Evolutionary conservation across 192 early-diverging fungal species (phyloP).

Genomic region (Coemansia brasiliensis): DNA sequence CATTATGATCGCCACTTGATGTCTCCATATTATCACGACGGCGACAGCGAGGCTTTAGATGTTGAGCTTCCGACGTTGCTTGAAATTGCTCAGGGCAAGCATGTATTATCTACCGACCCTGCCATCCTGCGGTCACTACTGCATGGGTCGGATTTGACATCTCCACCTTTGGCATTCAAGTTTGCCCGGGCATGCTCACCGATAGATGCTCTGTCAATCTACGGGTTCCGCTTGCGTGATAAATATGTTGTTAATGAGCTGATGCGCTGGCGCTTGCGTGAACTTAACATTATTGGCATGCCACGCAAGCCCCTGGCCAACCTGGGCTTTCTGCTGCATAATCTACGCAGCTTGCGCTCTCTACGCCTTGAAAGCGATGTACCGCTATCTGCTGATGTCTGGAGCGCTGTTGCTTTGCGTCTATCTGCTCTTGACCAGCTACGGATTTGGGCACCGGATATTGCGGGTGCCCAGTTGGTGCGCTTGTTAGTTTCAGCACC

Average conservation of each 20-base stretch:
- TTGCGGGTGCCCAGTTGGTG: constrained; percentile 22
- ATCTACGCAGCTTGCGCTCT: constrained; percentile 27
- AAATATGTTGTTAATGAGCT: constrained; percentile 43
- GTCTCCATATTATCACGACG: constrained; percentile 19
- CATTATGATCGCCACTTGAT: constrained; percentile 45
- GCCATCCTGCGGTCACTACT: constrained; percentile 36
- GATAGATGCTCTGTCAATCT: constrained; percentile 42
- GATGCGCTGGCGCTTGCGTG: constrained; percentile 50
- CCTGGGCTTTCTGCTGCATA: constrained; percentile 33
- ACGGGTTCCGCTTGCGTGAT: constrained; percentile 47
- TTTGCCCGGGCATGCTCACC: constrained; percentile 48
- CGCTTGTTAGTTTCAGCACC: constrained; percentile 11
- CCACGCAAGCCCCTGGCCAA: constrained; percentile 44
- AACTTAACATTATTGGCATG: constrained; percentile 45
- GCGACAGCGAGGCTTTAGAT: constrained; percentile 13
- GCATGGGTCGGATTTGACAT: constrained; percentile 43
- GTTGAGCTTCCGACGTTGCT: constrained; percentile 39
- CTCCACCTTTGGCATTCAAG: constrained; percentile 36
- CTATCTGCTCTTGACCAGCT: constrained; percentile 25
- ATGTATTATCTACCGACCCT: constrained; percentile 39
- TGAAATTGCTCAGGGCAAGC: constrained; percentile 39
- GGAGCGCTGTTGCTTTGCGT: constrained; percentile 36
- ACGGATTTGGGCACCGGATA: constrained; percentile 42
- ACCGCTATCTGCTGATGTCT: constrained; percentile 32
- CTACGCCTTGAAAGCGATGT: constrained; percentile 45